phyloP scores from a whole-genome alignment of 192 early-diverging fungal species.

The Martensiomyces pterosporus region DNA sequence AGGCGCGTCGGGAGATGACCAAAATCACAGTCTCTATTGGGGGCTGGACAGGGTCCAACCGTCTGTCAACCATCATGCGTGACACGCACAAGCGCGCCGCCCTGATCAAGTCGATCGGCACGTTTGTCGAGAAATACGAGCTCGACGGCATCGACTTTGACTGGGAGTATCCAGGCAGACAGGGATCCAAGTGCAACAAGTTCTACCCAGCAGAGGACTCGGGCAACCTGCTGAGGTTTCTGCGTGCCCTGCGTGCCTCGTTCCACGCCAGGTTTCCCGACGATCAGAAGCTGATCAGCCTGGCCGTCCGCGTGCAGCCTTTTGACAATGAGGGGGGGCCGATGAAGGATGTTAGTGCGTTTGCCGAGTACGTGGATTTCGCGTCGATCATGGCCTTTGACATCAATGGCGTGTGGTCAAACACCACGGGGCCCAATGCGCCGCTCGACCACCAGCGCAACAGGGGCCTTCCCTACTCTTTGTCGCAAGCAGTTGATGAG shows the following conservation, averaged over 20 bases:
- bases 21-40: conserved; percentile 63
- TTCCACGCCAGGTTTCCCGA: conserved; percentile 28
- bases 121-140: conserved; percentile 52
- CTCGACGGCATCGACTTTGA: conserved; percentile 63
- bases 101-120: conserved; percentile 57
- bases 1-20: conserved; percentile 44
- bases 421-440: conserved; percentile 60
- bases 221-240: conserved; percentile 37
- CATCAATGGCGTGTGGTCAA: conserved; percentile 57
- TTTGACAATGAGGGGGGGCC: conserved; percentile 53
- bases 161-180: conserved; percentile 62
- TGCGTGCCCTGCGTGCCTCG: conserved; percentile 39
- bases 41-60: conserved; percentile 73
- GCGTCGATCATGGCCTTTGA: conserved; percentile 71
- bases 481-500: conserved; percentile 42
- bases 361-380: conserved; percentile 59
- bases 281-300: conserved; percentile 53
- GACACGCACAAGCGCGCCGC: conserved; percentile 47
- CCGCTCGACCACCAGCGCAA: conserved; percentile 44
- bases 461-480: conserved; percentile 43
- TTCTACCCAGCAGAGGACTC: conserved; percentile 32
- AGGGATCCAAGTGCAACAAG: conserved; percentile 58
- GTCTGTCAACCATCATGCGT: conserved; percentile 56
- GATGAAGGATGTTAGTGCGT: conserved; percentile 55
- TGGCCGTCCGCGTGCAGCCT: conserved; percentile 60